Conservation (phyloP, 345 rosid species). For the Hypericum perforatum region DNA sequence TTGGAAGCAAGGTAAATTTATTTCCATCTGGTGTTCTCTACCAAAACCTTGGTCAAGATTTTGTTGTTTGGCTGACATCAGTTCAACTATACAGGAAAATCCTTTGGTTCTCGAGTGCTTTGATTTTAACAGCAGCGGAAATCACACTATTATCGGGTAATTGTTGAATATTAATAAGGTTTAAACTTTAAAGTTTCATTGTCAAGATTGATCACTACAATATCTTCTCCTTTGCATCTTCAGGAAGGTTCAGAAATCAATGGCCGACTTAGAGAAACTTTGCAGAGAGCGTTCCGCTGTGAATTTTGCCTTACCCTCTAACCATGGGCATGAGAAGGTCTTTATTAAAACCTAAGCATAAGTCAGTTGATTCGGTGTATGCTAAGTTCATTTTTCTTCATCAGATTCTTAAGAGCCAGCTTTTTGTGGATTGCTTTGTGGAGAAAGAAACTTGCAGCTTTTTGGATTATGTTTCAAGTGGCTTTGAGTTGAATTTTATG, state of each 20-base stretch:
- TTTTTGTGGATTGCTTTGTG: slow-evolving; percentile 53
- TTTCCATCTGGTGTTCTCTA: background rate
- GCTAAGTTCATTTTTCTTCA: slow-evolving; percentile 5
- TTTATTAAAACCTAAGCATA: slow-evolving; percentile 6
- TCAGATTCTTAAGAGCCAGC: slow-evolving; percentile 63
- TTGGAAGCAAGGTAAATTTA: slow-evolving; percentile 66
- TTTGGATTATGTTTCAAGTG: slow-evolving; percentile 78
- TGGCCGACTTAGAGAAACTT: slow-evolving; percentile 55
- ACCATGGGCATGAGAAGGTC: slow-evolving; percentile 51
- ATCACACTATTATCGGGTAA: slow-evolving; percentile 67
- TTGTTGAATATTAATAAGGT: background rate
- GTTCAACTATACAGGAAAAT: slow-evolving; percentile 37
- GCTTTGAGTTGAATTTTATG: slow-evolving; percentile 80
- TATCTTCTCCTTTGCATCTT: slow-evolving; percentile 13
- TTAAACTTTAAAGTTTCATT: background rate
- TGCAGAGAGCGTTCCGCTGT: slow-evolving; percentile 34
- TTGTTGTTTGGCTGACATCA: background rate
- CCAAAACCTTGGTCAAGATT: background rate
- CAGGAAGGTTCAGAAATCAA: slow-evolving; percentile 63
- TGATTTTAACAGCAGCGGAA: slow-evolving; percentile 68
- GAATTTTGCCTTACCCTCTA: slow-evolving; percentile 37
- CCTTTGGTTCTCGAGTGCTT: slow-evolving; percentile 79
- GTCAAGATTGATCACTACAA: background rate
- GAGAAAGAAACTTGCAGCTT: slow-evolving; percentile 65
- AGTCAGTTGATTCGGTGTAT: slow-evolving; percentile 1